Conservation (phyloP, 768 basidiomycete genomes). For the Boletus patriciae region DNA sequence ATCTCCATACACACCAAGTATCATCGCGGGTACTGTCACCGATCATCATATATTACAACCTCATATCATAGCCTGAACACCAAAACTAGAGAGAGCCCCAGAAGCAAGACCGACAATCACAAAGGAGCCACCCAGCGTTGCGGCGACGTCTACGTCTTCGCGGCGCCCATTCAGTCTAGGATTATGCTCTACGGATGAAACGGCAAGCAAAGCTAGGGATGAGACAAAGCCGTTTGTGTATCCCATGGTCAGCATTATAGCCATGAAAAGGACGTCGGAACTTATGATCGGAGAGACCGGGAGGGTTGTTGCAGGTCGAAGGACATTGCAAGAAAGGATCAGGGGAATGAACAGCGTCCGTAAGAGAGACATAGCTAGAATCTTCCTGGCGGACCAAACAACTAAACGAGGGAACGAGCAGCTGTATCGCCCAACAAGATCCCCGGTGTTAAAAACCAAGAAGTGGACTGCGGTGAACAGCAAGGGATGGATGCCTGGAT, state of each 20-base stretch:
- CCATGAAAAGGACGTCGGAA: conserved; percentile 76
- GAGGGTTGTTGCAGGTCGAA: conserved; percentile 39
- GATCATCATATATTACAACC: conserved; percentile 9
- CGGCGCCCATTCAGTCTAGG: conserved; percentile 61
- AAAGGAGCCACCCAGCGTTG: conserved; percentile 77
- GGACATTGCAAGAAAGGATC: conserved; percentile 87
- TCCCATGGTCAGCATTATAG: conserved; percentile 72
- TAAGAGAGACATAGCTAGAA: conserved; percentile 61
- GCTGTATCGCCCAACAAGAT: conserved; percentile 65
- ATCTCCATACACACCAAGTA: not conserved
- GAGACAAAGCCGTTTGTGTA: conserved; percentile 78
- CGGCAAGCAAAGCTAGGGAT: conserved; percentile 78
- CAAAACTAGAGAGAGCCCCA: conserved; percentile 83
- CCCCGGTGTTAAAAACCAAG: conserved; percentile 71
- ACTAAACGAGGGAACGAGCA: conserved; percentile 65
- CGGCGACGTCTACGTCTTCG: conserved; percentile 84
- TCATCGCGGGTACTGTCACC: not conserved
- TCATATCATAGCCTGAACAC: conserved; percentile 66
- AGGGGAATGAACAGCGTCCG: conserved; percentile 84
- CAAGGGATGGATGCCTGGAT: conserved; percentile 68
- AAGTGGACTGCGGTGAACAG: conserved; percentile 81
- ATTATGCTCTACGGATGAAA: conserved; percentile 79
- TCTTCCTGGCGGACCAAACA: conserved; percentile 65
- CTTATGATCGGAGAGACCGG: conserved; percentile 50
- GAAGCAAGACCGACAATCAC: conserved; percentile 71